Percentiles rank a stretch among this genome's conserved stretches.
Conservation (phyloP, 352 stramenopile species). For the Phytophthora meadii region DNA sequence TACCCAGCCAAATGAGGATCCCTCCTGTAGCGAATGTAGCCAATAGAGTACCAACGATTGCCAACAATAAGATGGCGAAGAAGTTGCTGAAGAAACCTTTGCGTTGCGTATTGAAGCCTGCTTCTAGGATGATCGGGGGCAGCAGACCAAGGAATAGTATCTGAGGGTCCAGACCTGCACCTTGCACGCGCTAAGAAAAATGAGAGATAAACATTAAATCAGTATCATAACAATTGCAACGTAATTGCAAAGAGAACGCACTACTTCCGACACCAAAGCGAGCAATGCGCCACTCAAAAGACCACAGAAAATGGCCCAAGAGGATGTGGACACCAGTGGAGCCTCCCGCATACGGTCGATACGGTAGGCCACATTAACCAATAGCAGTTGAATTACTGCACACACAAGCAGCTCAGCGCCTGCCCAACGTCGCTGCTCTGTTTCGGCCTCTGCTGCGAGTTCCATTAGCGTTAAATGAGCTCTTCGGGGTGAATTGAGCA, state of each 20-base stretch:
- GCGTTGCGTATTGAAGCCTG: slow-evolving; percentile 69
- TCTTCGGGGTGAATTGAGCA: neutral
- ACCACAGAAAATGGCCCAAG: slow-evolving; percentile 70
- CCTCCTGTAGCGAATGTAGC: slow-evolving; percentile 61
- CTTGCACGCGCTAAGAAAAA: slow-evolving; percentile 41
- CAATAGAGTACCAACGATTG: slow-evolving; percentile 56
- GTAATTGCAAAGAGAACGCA: slow-evolving; percentile 10
- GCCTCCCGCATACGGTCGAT: slow-evolving; percentile 57
- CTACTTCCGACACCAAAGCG: slow-evolving; percentile 47
- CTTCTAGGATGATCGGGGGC: slow-evolving; percentile 72
- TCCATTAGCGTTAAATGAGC: slow-evolving; percentile 16
- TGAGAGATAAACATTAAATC: neutral
- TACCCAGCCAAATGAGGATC: slow-evolving; percentile 52
- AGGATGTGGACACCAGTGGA: slow-evolving; percentile 66
- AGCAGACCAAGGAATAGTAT: slow-evolving; percentile 71
- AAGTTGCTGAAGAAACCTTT: slow-evolving; percentile 71
- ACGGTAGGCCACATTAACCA: slow-evolving; percentile 70
- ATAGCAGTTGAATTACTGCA: slow-evolving; percentile 65
- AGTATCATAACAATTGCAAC: neutral
- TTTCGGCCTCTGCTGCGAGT: slow-evolving; percentile 27
- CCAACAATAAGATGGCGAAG: slow-evolving; percentile 49
- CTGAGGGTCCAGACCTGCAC: slow-evolving; percentile 60
- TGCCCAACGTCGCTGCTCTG: slow-evolving; percentile 55
- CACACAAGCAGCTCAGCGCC: slow-evolving; percentile 68
- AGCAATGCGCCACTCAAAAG: slow-evolving; percentile 55